Evolutionary conservation across 768 basidiomycete genomes (phyloP), one percentile per base, ranked within the genome.

Genomic region (Suillus placidus): DNA sequence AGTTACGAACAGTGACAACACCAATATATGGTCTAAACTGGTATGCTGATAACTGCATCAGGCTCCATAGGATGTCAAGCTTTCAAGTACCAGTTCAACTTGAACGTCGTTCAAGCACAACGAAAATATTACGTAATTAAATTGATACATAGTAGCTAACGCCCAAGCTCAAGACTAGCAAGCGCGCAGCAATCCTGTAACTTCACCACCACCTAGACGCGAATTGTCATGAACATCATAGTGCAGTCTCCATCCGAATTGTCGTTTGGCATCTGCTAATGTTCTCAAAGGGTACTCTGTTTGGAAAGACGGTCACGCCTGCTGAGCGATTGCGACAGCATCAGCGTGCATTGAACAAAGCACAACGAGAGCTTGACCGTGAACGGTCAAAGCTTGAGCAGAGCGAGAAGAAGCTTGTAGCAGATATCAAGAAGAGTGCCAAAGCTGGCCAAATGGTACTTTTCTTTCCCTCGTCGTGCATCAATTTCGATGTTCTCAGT

Each of bases 311-410:
- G 1, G 87, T 97, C 35, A 98, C 97, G 20, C 97, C 97, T 20
- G 97, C 97, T 32, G 97, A 99, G 79, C 90, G 95, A 64, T 85
- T 99, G 68, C 90, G 97, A 64, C 94, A 98, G 79, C 96, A 99
- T 77, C 97, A 99, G 77, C 91, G 97, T 42, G 88, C 95, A 3
- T 88, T 99, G 68, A 91, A 94, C 42, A 98, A 99, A 77, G 97
- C 97, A 9, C 96, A 99, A 80, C 90, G 97, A 57, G 97, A 99
- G 80, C 91, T 99, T 61, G 97, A 99, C 78, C 88, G 97, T 68
- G 97, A 99, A 80, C 90, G 94, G 67, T 82, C 84, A 40, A 99
- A 96, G 79, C 89, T 99, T 51, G 97, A 99, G 78, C 90, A 91
- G 76, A 90, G 92, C 73, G 97, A 99, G 84, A 99, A 97, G 88